Conservation (phyloP, 768 basidiomycete genomes). For the Naganishia vishniacii region DNA sequence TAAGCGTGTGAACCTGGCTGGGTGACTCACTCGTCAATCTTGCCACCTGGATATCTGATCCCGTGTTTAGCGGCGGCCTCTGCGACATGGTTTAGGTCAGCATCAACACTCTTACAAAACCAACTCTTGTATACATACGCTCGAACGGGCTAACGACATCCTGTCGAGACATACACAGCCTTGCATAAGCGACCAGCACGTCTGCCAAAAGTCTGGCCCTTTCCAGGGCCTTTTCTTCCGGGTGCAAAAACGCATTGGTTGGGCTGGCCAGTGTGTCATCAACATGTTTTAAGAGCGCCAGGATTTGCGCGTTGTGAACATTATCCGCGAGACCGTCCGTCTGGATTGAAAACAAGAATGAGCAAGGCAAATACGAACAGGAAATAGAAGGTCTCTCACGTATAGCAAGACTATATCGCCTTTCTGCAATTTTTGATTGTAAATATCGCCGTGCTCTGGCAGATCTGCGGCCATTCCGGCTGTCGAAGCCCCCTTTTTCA, state of each 20-base stretch:
- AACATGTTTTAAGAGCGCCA: conserved; percentile 35
- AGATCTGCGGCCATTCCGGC: conserved; percentile 35
- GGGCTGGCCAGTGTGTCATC: conserved; percentile 33
- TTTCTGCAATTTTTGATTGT: conserved; percentile 34
- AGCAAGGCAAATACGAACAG: no score
- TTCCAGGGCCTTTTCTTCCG: conserved; percentile 35
- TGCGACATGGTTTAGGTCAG: no score
- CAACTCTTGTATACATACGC: conserved; percentile 9
- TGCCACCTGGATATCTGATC: conserved; percentile 43
- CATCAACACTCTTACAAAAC: neutral
- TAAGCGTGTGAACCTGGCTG: neutral
- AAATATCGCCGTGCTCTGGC: conserved; percentile 38
- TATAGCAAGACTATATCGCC: conserved; percentile 45
- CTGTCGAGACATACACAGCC: conserved; percentile 44
- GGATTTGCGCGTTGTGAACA: conserved; percentile 39
- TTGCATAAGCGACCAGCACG: conserved; percentile 44
- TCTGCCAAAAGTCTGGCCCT: conserved; percentile 42
- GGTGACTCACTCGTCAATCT: conserved; percentile 47
- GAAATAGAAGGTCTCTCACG: no score
- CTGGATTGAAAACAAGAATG: conserved; percentile 27
- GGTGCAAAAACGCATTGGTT: conserved; percentile 37
- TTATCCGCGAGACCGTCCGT: conserved; percentile 49
- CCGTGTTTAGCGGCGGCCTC: conserved; percentile 44
- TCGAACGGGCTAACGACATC: conserved; percentile 47
- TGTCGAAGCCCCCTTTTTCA: conserved; percentile 7